Evolutionary conservation across 108 stramenopile species (phyloP).

Genomic region (Seminavis robusta): DNA sequence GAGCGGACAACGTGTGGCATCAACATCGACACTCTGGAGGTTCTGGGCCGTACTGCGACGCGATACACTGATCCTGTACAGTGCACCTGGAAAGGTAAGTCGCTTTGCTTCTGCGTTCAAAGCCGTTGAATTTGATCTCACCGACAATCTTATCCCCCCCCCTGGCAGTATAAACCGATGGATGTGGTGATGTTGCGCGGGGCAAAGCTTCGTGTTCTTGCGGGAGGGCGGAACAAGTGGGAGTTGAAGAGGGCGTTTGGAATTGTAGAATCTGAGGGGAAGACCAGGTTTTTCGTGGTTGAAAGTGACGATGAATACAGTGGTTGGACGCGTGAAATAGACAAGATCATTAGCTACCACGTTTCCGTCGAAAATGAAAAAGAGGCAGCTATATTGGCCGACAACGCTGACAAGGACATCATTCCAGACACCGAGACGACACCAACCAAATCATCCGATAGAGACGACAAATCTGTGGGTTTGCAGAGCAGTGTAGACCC

Average conservation of each 20-base stretch:
- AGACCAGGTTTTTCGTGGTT: conserved; percentile 25
- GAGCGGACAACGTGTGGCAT: conserved; percentile 39
- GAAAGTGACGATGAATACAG: conserved; percentile 29
- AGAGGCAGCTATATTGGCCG: no score
- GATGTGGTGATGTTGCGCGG: conserved; percentile 43
- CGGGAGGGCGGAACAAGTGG: conserved; percentile 29
- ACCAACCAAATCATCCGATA: no score
- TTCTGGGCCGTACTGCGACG: conserved; percentile 61
- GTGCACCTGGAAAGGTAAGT: conserved; percentile 36
- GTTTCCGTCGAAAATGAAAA: no score
- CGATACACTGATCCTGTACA: conserved; percentile 41
- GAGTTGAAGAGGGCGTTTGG: conserved; percentile 47
- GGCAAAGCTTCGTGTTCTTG: conserved; percentile 46
- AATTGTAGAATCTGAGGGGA: conserved; percentile 33
- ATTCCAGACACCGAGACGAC: no score
- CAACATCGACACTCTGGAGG: conserved; percentile 54
- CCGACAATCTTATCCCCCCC: conserved; percentile 11
- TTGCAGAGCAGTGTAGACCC: no score
- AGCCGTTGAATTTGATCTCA: not conserved
- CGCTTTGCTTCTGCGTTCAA: not conserved
- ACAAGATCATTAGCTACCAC: not conserved
- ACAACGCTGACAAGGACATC: no score
- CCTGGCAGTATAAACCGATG: conserved; percentile 35
- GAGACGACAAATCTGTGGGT: no score
- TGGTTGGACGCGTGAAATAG: conserved; percentile 33